phyloP scores from a whole-genome alignment of 208 protist genomes.

The Herpetomonas muscarum region DNA sequence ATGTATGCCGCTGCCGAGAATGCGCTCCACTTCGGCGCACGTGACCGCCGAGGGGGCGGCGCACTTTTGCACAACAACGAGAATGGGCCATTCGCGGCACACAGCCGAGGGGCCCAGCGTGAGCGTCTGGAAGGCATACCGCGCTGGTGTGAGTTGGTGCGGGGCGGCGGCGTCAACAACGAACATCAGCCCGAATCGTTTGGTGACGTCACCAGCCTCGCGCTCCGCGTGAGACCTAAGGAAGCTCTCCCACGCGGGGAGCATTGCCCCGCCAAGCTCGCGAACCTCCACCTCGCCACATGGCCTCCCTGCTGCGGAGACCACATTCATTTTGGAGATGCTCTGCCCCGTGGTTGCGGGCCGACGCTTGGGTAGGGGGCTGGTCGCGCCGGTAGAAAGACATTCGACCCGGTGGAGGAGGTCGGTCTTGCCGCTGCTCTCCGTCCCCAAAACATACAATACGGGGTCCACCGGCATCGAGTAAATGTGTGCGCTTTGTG shows the following conservation, averaged over 20 bases:
- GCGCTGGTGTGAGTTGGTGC: slow-evolving; percentile 48
- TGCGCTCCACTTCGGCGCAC: slow-evolving; percentile 25
- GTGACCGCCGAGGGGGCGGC: slow-evolving; percentile 38
- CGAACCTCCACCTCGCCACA: slow-evolving; percentile 38
- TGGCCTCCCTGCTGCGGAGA: slow-evolving; percentile 4
- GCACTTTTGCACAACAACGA: slow-evolving; percentile 66
- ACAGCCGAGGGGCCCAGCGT: slow-evolving; percentile 17
- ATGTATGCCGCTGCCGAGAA: slow-evolving; percentile 17
- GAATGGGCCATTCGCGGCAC: slow-evolving; percentile 47
- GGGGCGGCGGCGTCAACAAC: slow-evolving; percentile 59
- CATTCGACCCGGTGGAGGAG: slow-evolving; percentile 50
- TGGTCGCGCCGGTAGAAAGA: slow-evolving; percentile 25
- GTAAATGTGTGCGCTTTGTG: too few species aligned
- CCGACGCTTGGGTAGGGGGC: slow-evolving; percentile 17
- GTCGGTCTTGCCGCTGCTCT: slow-evolving; percentile 65
- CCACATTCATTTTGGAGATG: slow-evolving; percentile 28
- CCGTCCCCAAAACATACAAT: slow-evolving; percentile 64
- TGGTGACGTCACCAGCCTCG: slow-evolving; percentile 5
- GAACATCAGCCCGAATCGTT: slow-evolving; percentile 44
- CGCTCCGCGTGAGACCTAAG: slow-evolving; percentile 29
- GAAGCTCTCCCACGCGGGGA: slow-evolving; percentile 63
- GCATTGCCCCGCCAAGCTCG: slow-evolving; percentile 63
- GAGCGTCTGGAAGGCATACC: slow-evolving; percentile 33
- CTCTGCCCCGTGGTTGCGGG: slow-evolving; percentile 69
- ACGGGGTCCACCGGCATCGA: too few species aligned